Base-by-base conservation (phyloP, 2,329 filamentous ascomycete genomes). In the Akanthomyces uredinophilus region DNA sequence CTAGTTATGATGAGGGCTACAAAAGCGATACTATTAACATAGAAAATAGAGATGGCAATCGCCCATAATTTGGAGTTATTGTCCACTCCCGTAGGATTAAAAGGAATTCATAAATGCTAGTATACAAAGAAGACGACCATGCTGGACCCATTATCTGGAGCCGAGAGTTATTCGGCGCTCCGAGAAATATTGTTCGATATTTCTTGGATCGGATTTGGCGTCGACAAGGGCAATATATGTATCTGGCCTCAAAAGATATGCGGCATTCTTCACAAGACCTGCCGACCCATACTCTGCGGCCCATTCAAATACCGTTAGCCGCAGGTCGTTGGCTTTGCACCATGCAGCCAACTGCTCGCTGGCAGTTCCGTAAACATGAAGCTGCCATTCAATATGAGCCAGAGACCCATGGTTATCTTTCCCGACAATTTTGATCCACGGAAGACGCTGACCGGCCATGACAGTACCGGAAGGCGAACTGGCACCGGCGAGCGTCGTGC, bases 161-260 rank as follows among this genome's bases (percentile, higher is more conserved):
- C n/a, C n/a, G 5, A 52, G 13, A 22, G 10, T 16, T 11, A 60
- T 43, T 8, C 54, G 46, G 22, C 37, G 54, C 18, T 59, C 16
- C 10, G 20, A 14, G 8, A 62, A 62, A n/a, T 62, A 62, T 4
- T 39, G 18, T 32, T 58, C 54, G 4, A 62, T 46, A n/a, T 43
- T 37, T 0, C 1, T 35, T 1, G 37, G 1, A 22, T 41, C 39
- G 2, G 39, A 54, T 16, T 50, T 41, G 5, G 22, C 27, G 29
- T 62, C 61, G 2, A 58, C 24, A 1, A 62, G 61, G 1, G 61
- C 61, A 24, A 62, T 20, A 43, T 62, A 62, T 27, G 61, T 62
- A 50, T 62, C 61, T 3, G 61, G 61, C 13, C 61, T 29, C 18
- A 62, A 14, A 11, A 62, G 32, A 27, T 62, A 62, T 3, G 32